Evolutionary conservation across 257 asterid genomes (phyloP).

Genomic region (Coffea eugenioides): DNA sequence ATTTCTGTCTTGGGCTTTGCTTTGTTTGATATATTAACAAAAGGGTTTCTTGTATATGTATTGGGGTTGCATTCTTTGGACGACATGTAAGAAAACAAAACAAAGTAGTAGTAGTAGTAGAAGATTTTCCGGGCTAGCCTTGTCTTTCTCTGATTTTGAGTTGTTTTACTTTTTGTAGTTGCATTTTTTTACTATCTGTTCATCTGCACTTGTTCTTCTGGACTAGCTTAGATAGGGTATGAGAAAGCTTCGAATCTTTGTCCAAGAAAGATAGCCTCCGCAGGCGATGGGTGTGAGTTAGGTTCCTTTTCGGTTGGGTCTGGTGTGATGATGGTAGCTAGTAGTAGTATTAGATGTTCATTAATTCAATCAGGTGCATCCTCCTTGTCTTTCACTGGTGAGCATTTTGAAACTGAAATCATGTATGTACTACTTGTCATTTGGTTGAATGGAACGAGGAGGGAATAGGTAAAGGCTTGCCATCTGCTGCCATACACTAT

Average conservation of each 20-base stretch:
- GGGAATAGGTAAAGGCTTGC: neutral
- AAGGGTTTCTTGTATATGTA: conserved; percentile 8
- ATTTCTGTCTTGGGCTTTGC: neutral
- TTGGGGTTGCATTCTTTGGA: conserved; percentile 3
- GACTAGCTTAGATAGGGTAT: neutral
- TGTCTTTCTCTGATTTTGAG: too few relatives aligned
- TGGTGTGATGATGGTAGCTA: neutral
- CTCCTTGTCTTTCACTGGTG: neutral
- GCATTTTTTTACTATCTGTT: neutral
- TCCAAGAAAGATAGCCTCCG: neutral
- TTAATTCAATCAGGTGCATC: neutral
- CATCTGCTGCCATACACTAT: too few relatives aligned
- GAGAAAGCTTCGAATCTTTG: neutral
- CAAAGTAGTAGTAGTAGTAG: neutral
- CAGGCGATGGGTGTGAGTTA: neutral
- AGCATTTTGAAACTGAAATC: neutral
- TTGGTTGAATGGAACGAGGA: neutral
- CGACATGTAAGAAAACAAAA: neutral
- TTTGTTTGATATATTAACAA: neutral
- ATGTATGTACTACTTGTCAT: neutral
- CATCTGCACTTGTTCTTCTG: neutral
- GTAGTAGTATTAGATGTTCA: neutral
- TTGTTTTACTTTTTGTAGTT: neutral
- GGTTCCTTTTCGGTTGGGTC: neutral
- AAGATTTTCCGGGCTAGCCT: too few relatives aligned